A percentile compares a stretch with the other conserved stretches of the same genome.
Conservation (phyloP, 345 rosid genomes). For the Combretum micranthum region DNA sequence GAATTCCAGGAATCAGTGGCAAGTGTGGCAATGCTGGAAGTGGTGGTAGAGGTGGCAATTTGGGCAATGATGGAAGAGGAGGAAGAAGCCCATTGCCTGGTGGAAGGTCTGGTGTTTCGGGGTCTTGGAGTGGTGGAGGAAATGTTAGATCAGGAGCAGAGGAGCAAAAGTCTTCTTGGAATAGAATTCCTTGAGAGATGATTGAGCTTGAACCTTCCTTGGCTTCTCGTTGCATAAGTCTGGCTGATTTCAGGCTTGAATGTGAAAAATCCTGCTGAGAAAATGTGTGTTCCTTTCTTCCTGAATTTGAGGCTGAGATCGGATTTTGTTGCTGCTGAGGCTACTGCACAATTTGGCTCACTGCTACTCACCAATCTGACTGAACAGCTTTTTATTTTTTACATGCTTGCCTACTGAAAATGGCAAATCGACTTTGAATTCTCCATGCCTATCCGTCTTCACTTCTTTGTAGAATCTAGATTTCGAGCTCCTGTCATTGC, state of each 20-base stretch:
- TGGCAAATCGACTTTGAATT: conserved; percentile 60
- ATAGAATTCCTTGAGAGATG: conserved; percentile 2
- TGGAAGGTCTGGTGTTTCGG: conserved; percentile 11
- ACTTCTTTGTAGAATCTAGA: conserved; percentile 44
- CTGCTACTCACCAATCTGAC: conserved; percentile 65
- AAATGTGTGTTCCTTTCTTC: conserved; percentile 42
- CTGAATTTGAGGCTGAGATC: conserved; percentile 48
- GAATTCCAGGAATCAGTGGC: conserved; percentile 45
- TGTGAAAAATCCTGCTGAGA: conserved; percentile 89
- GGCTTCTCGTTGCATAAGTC: conserved; percentile 54
- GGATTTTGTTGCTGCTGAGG: conserved; percentile 60
- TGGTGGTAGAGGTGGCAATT: conserved; percentile 10
- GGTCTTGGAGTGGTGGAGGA: conserved; percentile 9
- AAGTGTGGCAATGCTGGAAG: conserved; percentile 37
- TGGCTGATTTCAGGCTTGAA: conserved; percentile 75
- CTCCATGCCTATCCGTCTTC: conserved; percentile 64
- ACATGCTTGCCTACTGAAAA: conserved; percentile 60
- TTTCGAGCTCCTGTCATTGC: conserved; percentile 39
- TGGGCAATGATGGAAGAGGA: conserved; percentile 4
- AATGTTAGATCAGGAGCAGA: conserved; percentile 27
- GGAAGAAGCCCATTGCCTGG: conserved; percentile 14
- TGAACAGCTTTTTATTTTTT: conserved; percentile 55
- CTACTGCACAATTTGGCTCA: conserved; percentile 65
- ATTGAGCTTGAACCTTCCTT: neutral
- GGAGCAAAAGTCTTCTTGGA: conserved; percentile 24